A percentile compares a stretch with the other conserved stretches of the same genome.
phyloP scores from a whole-genome alignment of 495 filamentous ascomycete species.

The Xylaria cubensis region DNA sequence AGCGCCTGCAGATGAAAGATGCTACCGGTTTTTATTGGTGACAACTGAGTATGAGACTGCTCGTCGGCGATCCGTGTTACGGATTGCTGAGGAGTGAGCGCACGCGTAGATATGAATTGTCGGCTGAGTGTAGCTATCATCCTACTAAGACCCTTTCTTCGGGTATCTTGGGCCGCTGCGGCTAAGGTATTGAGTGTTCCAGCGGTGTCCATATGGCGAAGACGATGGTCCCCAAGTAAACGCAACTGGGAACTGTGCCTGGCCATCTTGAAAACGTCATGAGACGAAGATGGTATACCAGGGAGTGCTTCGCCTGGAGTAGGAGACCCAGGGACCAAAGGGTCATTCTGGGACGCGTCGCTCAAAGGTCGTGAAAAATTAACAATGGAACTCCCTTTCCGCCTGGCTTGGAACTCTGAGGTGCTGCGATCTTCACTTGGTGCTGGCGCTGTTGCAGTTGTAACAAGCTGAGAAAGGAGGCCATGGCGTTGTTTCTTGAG shows the following conservation, averaged over 20 bases:
- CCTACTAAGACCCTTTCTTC: slow-evolving; percentile 22
- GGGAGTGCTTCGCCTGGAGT: slow-evolving; percentile 29
- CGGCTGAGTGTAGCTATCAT: slow-evolving; percentile 24
- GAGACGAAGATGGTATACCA: slow-evolving; percentile 27
- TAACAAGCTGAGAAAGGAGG: slow-evolving; percentile 38
- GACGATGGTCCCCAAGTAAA: slow-evolving; percentile 21
- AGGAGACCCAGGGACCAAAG: slow-evolving; percentile 17
- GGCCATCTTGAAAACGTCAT: slow-evolving; percentile 28
- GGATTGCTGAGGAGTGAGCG: background rate
- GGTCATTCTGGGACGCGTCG: slow-evolving; percentile 15
- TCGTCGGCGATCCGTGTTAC: background rate
- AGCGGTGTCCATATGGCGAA: slow-evolving; percentile 18
- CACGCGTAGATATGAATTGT: slow-evolving; percentile 12
- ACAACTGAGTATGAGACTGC: background rate
- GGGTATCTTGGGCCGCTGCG: background rate
- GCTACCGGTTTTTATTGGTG: slow-evolving; percentile 27
- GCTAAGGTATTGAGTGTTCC: slow-evolving; percentile 19
- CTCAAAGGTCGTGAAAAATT: slow-evolving; percentile 29
- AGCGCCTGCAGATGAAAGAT: slow-evolving; percentile 32
- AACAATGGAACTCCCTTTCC: background rate
- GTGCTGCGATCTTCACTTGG: background rate
- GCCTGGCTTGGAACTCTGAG: background rate
- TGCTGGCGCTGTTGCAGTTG: slow-evolving; percentile 12
- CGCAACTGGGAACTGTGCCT: slow-evolving; percentile 13
- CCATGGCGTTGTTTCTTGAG: slow-evolving; percentile 41